Evolutionary conservation across 2,329 filamentous ascomycete genomes (phyloP).

Genomic region (Penicillium griseofulvum): DNA sequence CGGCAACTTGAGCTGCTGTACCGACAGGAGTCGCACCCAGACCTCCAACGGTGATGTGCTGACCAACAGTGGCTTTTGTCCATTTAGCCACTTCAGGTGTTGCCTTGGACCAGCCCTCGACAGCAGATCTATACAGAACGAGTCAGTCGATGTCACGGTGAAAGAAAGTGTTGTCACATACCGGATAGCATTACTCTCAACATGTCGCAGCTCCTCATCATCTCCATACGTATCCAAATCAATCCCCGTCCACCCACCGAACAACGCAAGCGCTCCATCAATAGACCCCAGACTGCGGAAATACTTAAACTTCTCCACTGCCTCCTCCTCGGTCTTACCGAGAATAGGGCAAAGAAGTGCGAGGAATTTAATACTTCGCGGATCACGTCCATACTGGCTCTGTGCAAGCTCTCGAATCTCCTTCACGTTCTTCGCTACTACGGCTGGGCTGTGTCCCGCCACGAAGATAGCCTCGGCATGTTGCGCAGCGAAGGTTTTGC

Average conservation of each 20-base stretch:
- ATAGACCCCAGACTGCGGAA: conserved; percentile 60
- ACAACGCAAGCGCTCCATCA: conserved; percentile 67
- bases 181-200: conserved; percentile 61
- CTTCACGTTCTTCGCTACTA: conserved; percentile 61
- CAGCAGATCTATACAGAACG: conserved; percentile 43
- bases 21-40: conserved; percentile 65
- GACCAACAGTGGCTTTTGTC: conserved; percentile 69
- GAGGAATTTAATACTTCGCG: conserved; percentile 63
- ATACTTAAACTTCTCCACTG: conserved; percentile 61
- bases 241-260: conserved; percentile 72
- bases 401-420: conserved; percentile 60
- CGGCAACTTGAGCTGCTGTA: conserved; percentile 62
- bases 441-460: conserved; percentile 61
- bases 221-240: conserved; percentile 61
- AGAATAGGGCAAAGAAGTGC: conserved; percentile 65
- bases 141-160: conserved; percentile 10
- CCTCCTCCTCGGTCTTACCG: conserved; percentile 64
- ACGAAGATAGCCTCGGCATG: conserved; percentile 72
- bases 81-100: conserved; percentile 63
- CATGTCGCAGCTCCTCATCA: conserved; percentile 61
- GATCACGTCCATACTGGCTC: conserved; percentile 56
- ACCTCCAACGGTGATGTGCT: conserved; percentile 67
- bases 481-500: conserved; percentile 65
- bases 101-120: conserved; percentile 52
- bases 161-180: conserved; percentile 20